phyloP scores from a whole-genome alignment of 768 basidiomycete species.

The Lepiota subincarnata region DNA sequence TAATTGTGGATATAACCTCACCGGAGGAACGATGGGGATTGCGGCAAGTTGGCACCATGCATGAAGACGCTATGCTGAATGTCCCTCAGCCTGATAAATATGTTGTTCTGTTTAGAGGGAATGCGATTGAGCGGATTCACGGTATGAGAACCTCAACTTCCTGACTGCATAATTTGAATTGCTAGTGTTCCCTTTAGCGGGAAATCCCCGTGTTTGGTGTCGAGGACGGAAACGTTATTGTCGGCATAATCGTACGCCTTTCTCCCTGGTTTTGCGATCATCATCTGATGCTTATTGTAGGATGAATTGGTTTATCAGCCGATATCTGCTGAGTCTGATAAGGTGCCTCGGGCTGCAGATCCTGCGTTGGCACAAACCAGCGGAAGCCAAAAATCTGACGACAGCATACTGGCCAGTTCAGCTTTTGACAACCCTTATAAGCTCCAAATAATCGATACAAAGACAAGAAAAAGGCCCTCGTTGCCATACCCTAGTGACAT shows the following conservation, averaged over 20 bases:
- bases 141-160: slow-evolving; percentile 30
- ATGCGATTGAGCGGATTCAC: slow-evolving; percentile 45
- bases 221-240: slow-evolving; percentile 56
- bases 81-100: slow-evolving; percentile 59
- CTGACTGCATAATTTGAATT: background rate
- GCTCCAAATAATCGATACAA: slow-evolving; percentile 60
- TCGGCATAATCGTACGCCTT: slow-evolving; percentile 67
- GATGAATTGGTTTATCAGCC: slow-evolving; percentile 42
- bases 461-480: slow-evolving; percentile 50
- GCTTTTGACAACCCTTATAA: slow-evolving; percentile 14
- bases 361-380: slow-evolving; percentile 1
- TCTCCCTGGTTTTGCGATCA: background rate
- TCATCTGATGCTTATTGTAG: slow-evolving; percentile 25
- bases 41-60: slow-evolving; percentile 39
- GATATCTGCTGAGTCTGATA: background rate
- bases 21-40: slow-evolving; percentile 78
- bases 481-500: slow-evolving; percentile 60
- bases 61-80: background rate
- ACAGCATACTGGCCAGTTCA: background rate
- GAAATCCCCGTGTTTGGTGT: slow-evolving; percentile 85
- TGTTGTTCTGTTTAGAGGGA: slow-evolving; percentile 60
- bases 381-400: background rate
- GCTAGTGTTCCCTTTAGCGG: slow-evolving; percentile 38
- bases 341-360: background rate
- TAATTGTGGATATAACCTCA: slow-evolving; percentile 45